Percentiles rank a stretch among this genome's conserved stretches.
phyloP scores from a whole-genome alignment of 306 rosid species.

The Parietaria judaica region DNA sequence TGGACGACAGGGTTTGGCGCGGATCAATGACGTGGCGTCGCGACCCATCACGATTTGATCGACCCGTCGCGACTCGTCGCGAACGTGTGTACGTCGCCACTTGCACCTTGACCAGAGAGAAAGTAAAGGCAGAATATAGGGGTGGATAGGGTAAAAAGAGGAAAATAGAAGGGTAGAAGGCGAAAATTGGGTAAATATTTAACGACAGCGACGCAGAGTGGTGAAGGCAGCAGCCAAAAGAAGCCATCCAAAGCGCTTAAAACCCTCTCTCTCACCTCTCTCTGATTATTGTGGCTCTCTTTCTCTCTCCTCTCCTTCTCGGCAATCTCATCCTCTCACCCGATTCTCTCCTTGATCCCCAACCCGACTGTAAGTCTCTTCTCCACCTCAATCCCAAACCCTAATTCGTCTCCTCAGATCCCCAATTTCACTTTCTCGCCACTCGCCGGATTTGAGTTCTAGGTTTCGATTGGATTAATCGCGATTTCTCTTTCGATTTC shows the following conservation, averaged over 20 bases:
- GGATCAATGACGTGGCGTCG: no score
- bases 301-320: slow-evolving; percentile 25
- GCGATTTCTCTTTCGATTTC: background rate
- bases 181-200: slow-evolving; percentile 9
- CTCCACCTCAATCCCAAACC: slow-evolving; percentile 20
- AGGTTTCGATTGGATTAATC: no score
- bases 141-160: background rate
- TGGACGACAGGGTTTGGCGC: no score
- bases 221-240: slow-evolving; percentile 38
- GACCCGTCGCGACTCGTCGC: no score
- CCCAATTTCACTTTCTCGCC: slow-evolving; percentile 21
- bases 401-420: slow-evolving; percentile 40
- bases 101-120: no score
- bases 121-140: background rate
- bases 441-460: background rate
- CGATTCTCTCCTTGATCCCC: slow-evolving; percentile 51
- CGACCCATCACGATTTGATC: no score
- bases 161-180: slow-evolving; percentile 27
- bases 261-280: slow-evolving; percentile 23
- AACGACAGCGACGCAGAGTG: slow-evolving; percentile 50
- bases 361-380: slow-evolving; percentile 49
- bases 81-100: no score
- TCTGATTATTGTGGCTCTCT: slow-evolving; percentile 38
- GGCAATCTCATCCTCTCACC: slow-evolving; percentile 52
- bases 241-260: slow-evolving; percentile 46